Evolutionary conservation across 2,329 filamentous ascomycete genomes (phyloP), one percentile per base, ranked within the genome.

Genomic region (Chaetomium globosum): DNA sequence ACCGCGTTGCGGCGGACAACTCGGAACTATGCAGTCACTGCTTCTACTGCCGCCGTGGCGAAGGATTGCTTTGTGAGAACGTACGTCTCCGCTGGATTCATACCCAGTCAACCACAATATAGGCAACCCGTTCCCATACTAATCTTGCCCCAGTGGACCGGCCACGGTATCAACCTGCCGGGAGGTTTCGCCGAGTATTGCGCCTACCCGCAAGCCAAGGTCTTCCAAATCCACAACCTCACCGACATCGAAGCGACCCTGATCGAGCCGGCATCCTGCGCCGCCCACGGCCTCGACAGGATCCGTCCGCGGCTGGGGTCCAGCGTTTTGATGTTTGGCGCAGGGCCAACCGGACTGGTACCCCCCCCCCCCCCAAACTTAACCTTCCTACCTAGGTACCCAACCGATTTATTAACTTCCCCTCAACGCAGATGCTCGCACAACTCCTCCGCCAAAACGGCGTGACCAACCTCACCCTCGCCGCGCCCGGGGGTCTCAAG

Each of bases 151-250:
- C 43, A 61, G 58, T 88, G 89, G 75, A 83, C 86, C 70, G 87
- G 86, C 23, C 87, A 89, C 70, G 87, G 85, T 70, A 85, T 87
- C n/a, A 87, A 83, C 69, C 81, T 90, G 76, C 85, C 89, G 68
- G 89, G 89, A 71, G 88, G 89, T 33, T 91, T 91, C 71, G 89
- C 89, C 59, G 88, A 91, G 75, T 92, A 90, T 80, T 81, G 80
- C 70, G 79, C 80, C 39, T 83, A 82, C 72, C 79, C 81, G 12
- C 80, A 81, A 61, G 79, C 77, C 68, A 82, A 81, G 75, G 85
- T 89, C 46, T 89, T 89, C 80, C 84, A 85, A 73, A 85, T 89
- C 74, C 76, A 87, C 69, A 88, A 89, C 75, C 81, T 91, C 46
- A 83, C 80, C 36, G 85, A 88, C 71, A 81, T 89, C n/a, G 87